These are phyloP conservation scores for Saccharum spontaneum DNA, from an alignment of 176 grass and related monocot genomes.

Conservation along the genomic window DNA sequence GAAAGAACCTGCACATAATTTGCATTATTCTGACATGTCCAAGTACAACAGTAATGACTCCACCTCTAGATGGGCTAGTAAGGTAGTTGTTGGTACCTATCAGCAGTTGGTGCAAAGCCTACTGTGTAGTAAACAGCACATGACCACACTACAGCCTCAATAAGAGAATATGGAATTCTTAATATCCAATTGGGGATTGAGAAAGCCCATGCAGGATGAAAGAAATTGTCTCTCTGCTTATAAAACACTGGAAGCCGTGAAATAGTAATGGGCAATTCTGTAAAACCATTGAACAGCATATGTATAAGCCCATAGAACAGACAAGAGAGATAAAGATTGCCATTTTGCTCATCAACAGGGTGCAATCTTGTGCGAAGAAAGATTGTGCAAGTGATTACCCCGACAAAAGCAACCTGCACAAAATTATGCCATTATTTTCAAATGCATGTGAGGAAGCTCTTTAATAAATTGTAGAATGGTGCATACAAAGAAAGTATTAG, in stretches of 20 bases:
- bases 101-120: constrained; percentile 61
- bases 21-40: neutral
- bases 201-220: constrained; percentile 80
- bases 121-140: constrained; percentile 75
- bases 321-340: constrained; percentile 62
- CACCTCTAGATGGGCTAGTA: neutral
- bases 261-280: constrained; percentile 72
- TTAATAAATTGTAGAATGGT: neutral
- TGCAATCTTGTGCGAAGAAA: constrained; percentile 76
- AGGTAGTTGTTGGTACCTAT: constrained; percentile 38
- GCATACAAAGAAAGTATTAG: neutral
- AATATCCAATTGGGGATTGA: constrained; percentile 71
- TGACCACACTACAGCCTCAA: constrained; percentile 76
- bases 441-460: neutral
- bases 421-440: neutral
- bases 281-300: constrained; percentile 85
- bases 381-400: constrained; percentile 61
- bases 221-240: constrained; percentile 79
- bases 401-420: constrained; percentile 71
- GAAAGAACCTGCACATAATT: constrained; percentile 53
- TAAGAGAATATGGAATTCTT: constrained; percentile 65
- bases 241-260: constrained; percentile 68
- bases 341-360: constrained; percentile 61
- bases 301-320: constrained; percentile 74
- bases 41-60: neutral